Evolutionary conservation across 2,329 filamentous ascomycete genomes (phyloP).

Genomic region (Arthrobotrys iridis): DNA sequence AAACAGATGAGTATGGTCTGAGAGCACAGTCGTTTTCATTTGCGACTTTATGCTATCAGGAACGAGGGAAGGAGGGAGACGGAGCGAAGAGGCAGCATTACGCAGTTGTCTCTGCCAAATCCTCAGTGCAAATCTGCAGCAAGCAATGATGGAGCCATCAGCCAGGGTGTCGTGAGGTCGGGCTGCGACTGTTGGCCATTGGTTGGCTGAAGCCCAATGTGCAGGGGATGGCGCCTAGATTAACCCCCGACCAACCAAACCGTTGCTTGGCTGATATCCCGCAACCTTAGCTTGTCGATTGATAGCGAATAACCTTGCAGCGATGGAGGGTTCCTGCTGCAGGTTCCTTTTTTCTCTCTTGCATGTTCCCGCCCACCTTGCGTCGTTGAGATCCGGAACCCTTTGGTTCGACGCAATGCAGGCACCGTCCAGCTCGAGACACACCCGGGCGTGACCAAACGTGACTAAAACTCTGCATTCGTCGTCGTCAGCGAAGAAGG

Average conservation of each 20-base stretch:
- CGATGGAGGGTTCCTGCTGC: constrained; percentile 36
- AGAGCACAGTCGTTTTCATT: constrained; percentile 44
- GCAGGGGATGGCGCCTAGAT: constrained; percentile 54
- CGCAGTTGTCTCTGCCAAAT: constrained; percentile 13
- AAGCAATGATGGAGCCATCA: constrained; percentile 30
- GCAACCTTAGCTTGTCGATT: constrained; percentile 41
- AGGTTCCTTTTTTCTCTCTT: constrained; percentile 29
- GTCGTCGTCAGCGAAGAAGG: constrained; percentile 51
- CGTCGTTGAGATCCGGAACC: constrained; percentile 24
- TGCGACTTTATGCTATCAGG: constrained; percentile 43
- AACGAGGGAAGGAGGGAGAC: not conserved
- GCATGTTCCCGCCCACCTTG: constrained; percentile 27
- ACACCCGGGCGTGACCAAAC: constrained; percentile 26
- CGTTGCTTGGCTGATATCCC: constrained; percentile 50
- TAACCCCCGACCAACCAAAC: constrained; percentile 51
- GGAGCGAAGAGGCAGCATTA: constrained; percentile 26
- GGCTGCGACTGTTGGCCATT: constrained; percentile 41
- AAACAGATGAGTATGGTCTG: constrained; percentile 44
- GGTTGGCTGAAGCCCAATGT: constrained; percentile 36
- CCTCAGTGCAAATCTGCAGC: constrained; percentile 30
- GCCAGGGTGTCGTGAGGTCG: constrained; percentile 45
- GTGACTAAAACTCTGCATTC: constrained; percentile 23
- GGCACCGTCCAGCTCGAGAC: constrained; percentile 46
- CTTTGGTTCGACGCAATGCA: constrained; percentile 12
- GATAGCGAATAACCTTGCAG: constrained; percentile 51